These are phyloP conservation scores for Violaceomyces palustris DNA, from an alignment of 1,284 basidiomycete species.

Conservation along the genomic window DNA sequence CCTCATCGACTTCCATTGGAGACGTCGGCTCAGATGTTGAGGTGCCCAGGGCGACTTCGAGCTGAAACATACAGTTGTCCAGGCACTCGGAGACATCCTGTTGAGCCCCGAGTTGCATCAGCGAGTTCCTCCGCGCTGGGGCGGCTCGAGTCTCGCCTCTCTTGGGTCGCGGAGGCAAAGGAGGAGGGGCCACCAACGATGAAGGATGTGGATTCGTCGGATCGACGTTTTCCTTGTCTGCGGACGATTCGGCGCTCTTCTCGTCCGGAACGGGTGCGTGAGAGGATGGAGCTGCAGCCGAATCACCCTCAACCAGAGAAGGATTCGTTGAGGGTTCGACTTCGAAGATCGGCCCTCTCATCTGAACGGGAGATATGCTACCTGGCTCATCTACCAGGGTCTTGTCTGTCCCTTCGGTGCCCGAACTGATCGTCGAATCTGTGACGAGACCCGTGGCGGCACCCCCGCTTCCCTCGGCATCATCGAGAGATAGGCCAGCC, in stretches of 20 bases:
- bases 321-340: too few relatives aligned
- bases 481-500: too few relatives aligned
- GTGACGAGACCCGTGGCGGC: too few relatives aligned
- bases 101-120: constrained; percentile 68
- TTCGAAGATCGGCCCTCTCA: too few relatives aligned
- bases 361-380: too few relatives aligned
- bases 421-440: too few relatives aligned
- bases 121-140: constrained; percentile 28
- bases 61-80: constrained; percentile 98
- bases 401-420: too few relatives aligned
- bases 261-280: too few relatives aligned
- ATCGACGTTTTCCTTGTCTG: not conserved
- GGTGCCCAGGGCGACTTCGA: constrained; percentile 77
- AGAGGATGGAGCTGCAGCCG: too few relatives aligned
- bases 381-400: too few relatives aligned
- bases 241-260: not conserved
- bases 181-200: not conserved
- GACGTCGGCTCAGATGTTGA: not conserved
- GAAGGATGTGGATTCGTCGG: constrained; percentile 4
- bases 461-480: too few relatives aligned
- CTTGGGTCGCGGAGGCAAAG: constrained; percentile 1
- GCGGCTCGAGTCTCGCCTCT: not conserved
- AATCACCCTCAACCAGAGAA: too few relatives aligned
- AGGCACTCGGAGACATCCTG: constrained; percentile 98
- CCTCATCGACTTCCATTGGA: constrained; percentile 18